Conservation (phyloP, 164 flowering plant genomes). For the Cinnamomum chago region DNA sequence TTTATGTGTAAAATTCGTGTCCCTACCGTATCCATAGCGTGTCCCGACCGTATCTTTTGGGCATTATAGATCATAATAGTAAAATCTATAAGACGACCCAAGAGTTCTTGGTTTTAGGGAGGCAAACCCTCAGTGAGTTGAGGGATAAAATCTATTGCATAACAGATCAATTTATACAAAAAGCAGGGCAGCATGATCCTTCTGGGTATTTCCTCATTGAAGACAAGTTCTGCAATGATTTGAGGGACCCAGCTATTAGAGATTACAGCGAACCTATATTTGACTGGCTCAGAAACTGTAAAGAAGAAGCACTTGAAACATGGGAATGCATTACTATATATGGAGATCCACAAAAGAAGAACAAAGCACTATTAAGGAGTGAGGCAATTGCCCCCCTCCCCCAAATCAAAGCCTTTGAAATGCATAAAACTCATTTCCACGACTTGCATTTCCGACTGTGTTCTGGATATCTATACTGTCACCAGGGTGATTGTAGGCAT, state of each 20-base stretch:
- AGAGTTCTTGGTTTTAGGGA: conserved; percentile 76
- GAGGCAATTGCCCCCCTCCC: too few relatives aligned
- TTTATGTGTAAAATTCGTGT: too few relatives aligned
- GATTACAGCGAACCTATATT: conserved; percentile 78
- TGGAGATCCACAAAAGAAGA: conserved; percentile 49
- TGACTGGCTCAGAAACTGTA: conserved; percentile 68
- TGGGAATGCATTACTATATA: conserved; percentile 59
- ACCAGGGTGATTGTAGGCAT: conserved; percentile 89
- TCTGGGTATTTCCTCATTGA: conserved; percentile 95
- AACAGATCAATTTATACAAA: conserved; percentile 71
- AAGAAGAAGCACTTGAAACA: conserved; percentile 63
- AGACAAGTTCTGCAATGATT: conserved; percentile 79
- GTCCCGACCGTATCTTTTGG: too few relatives aligned
- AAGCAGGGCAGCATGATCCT: conserved; percentile 63
- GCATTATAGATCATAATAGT: conserved; percentile 12
- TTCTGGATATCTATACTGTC: conserved; percentile 83
- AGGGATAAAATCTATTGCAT: conserved; percentile 73
- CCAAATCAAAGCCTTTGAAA: conserved; percentile 45
- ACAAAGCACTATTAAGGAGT: conserved; percentile 41
- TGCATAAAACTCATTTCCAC: conserved; percentile 64
- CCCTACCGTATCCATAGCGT: too few relatives aligned
- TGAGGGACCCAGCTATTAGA: conserved; percentile 61
- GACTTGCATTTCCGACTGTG: conserved; percentile 82
- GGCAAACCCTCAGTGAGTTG: conserved; percentile 67
- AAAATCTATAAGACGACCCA: conserved; percentile 48